Evolutionary conservation across 192 early-diverging fungal genomes (phyloP), one percentile per base, ranked within the genome.

Genomic region (Phlyctochytrium bullatum): DNA sequence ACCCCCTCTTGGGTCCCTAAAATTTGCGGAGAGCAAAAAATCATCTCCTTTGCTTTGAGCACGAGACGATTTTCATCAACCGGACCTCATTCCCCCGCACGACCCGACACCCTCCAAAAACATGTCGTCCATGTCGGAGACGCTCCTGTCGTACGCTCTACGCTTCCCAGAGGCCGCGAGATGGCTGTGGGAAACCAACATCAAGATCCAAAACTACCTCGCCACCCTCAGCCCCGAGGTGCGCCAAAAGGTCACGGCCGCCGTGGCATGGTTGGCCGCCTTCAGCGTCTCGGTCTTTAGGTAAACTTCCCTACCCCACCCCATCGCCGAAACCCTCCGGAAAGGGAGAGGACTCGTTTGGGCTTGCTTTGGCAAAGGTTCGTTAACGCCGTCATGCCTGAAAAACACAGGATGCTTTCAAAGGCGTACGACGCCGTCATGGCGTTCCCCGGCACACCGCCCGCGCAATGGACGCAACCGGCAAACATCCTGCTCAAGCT

Each of bases 381-480:
- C n/a, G n/a, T n/a, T n/a, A n/a, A n/a, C n/a, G n/a, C n/a, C n/a
- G n/a, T n/a, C n/a, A n/a, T n/a, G n/a, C n/a, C n/a, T n/a, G n/a
- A n/a, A n/a, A n/a, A n/a, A n/a, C n/a, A 14, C 12, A 14, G 40
- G 40, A 14, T 50, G 40, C 10, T 50, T 50, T 50, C 40, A 57
- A 31, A 47, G 0, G 51, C 64, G 17, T 71, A 71, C 63, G 28
- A 25, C 2, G 23, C 17, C 17, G 52, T 66, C 17, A 65, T 71
- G 34, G 50, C 51, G 2, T 59, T 59, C 56, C 63, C 69, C 17
- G 27, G 6, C 3, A 28, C 20, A 1, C 52, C 62, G 17, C 52
- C 25, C 3, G 51, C 30, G 2, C 27, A 57, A 20, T 72, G 70
- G 70, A 4, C 3, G 4, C 64, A 66, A 32, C 70, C 70, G 6